Base-by-base conservation (phyloP, 192 early-diverging fungal genomes). In the Radiomyces spectabilis region DNA sequence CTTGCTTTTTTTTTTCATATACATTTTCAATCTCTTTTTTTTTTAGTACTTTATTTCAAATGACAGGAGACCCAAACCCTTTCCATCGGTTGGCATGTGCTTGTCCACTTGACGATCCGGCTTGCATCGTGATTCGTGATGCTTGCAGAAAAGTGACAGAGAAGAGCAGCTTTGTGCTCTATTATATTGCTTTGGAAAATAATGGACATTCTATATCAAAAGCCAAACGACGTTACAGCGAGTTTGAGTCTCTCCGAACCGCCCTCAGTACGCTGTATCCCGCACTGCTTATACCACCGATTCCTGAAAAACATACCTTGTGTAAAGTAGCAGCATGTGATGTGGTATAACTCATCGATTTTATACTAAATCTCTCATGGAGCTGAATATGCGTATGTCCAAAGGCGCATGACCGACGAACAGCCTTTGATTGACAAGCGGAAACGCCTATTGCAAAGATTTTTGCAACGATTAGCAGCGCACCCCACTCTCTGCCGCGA, bases 261-360 rank as follows among this genome's bases (percentile, higher is more conserved):
- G 68, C 81, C 5, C 76, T 98, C 40, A 74, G 71, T 16, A 72
- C 80, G 27, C 75, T 91, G 49, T 87, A 95, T 62, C 93, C 92
- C 5, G 86, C 86, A 0, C 55, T 89, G 27, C 83, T 94, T 33
- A 81, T 96, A 16, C 92, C 93, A 5, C 94, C 95, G 16, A 94
- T 98, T 55, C 95, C 95, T 19, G 93, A 93, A 55, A 98, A 98
- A 75, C 94, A 98, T 76, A 82, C 88, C 19, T 63, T 98, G 33
- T 73, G 83, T 69, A 80, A 77, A 61, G 76, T 21, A 53, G 18
- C 6, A 40, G 42, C n/a, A 32, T 21, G 34, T 27, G 22, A 21
- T 21, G 18, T 7, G 10, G 26, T 16, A 5, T 16, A 31, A 16
- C 15, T 12, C 47, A 50, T 29, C 16, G 13, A 8, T 31, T 52